These are phyloP conservation scores for Fusarium sp. DNA, from an alignment of 2,329 filamentous ascomycete species.

Conservation along the genomic window DNA sequence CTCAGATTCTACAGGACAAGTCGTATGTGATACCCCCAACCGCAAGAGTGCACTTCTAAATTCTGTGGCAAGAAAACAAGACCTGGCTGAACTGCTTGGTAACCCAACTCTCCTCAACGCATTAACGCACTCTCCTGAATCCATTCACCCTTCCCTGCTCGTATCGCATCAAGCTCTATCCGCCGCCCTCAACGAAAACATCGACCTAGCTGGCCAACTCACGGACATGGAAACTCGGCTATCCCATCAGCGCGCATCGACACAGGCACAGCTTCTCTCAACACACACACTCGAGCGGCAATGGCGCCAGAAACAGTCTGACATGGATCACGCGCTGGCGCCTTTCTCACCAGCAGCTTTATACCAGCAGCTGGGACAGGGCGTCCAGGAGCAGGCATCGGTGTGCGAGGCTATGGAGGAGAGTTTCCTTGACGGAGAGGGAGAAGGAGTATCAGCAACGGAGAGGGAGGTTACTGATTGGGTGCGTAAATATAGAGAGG, in stretches of 20 bases:
- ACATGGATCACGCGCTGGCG: constrained; percentile 85
- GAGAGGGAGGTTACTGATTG: constrained; percentile 89
- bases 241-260: constrained; percentile 70
- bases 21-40: constrained; percentile 64
- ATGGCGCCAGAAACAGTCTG: constrained; percentile 87
- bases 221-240: constrained; percentile 67
- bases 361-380: constrained; percentile 81
- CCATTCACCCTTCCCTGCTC: constrained; percentile 76
- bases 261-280: constrained; percentile 83
- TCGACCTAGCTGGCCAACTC: constrained; percentile 72
- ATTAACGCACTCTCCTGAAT: constrained; percentile 73
- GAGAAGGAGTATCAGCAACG: constrained; percentile 58
- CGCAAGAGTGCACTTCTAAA: constrained; percentile 24
- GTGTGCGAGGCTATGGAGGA: constrained; percentile 88
- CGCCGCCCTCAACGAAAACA: constrained; percentile 74
- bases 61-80: constrained; percentile 69
- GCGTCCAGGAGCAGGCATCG: constrained; percentile 82
- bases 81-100: constrained; percentile 76
- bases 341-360: constrained; percentile 88
- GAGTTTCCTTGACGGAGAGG: constrained; percentile 80
- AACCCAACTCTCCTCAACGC: constrained; percentile 74
- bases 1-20: constrained; percentile 79
- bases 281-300: constrained; percentile 90
- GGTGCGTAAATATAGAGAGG: constrained; percentile 82
- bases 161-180: constrained; percentile 72